phyloP scores from a whole-genome alignment of 2,329 filamentous ascomycete genomes.

The Trichoderma guizhouense region DNA sequence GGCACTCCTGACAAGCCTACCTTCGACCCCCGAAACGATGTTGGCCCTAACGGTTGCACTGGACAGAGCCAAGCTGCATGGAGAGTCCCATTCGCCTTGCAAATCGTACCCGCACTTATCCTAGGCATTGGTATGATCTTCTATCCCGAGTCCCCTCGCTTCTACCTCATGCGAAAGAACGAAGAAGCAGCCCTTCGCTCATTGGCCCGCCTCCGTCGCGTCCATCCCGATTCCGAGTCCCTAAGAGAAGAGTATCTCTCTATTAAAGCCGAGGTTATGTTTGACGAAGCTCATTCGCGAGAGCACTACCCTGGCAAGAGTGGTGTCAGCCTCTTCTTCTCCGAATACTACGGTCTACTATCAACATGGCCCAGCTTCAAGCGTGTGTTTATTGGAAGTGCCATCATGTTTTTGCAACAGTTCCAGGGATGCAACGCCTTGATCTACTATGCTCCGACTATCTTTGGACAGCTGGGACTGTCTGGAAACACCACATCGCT shows the following conservation, averaged over 20 bases:
- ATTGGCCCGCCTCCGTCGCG: slow-evolving; percentile 32
- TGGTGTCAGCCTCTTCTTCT: slow-evolving; percentile 30
- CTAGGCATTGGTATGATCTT: slow-evolving; percentile 54
- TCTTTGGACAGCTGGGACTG: slow-evolving; percentile 44
- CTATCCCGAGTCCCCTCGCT: slow-evolving; percentile 41
- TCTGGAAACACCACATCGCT: slow-evolving; percentile 42
- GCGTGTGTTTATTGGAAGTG: slow-evolving; percentile 52
- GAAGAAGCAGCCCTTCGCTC: slow-evolving; percentile 32
- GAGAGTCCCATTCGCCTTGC: slow-evolving; percentile 47
- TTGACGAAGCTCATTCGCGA: slow-evolving; percentile 30
- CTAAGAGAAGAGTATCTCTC: slow-evolving; percentile 34
- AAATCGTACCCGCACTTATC: slow-evolving; percentile 55
- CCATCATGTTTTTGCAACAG: slow-evolving; percentile 55
- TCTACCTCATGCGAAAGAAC: slow-evolving; percentile 30
- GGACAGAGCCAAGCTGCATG: slow-evolving; percentile 45
- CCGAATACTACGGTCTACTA: slow-evolving; percentile 32
- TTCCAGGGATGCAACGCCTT: slow-evolving; percentile 47
- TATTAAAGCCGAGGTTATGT: slow-evolving; percentile 38
- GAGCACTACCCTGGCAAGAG: slow-evolving; percentile 32
- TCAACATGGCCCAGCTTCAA: slow-evolving; percentile 31
- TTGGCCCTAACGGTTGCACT: slow-evolving; percentile 39
- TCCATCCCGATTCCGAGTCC: slow-evolving; percentile 30
- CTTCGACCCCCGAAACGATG: slow-evolving; percentile 43
- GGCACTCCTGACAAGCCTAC: slow-evolving; percentile 35
- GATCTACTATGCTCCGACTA: slow-evolving; percentile 47